These are phyloP conservation scores for Punica granatum DNA, from an alignment of 345 rosid species.

Conservation along the genomic window DNA sequence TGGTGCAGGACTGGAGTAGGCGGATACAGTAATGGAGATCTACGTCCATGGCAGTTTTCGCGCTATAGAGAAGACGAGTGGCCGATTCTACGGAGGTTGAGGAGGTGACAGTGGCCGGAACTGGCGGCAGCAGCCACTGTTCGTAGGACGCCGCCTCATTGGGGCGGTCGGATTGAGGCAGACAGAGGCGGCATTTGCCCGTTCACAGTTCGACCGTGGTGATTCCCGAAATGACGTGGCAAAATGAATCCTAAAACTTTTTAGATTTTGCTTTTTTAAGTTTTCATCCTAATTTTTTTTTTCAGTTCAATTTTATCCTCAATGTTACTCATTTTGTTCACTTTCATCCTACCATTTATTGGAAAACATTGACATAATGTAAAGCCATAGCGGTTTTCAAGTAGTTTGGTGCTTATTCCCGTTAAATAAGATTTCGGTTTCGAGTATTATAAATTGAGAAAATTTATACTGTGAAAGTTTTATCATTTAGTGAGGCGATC, in stretches of 20 bases:
- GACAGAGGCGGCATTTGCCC: neutral
- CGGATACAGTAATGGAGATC: neutral
- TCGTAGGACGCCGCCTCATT: neutral
- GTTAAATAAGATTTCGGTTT: too few relatives aligned
- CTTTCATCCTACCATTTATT: too few relatives aligned
- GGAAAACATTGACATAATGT: too few relatives aligned
- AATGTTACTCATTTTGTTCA: too few relatives aligned
- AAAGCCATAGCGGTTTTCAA: too few relatives aligned
- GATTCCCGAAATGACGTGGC: neutral
- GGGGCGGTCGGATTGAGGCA: neutral
- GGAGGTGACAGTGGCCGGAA: neutral
- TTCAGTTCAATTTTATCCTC: neutral
- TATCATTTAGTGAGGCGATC: too few relatives aligned
- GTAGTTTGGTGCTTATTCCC: too few relatives aligned
- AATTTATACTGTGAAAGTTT: too few relatives aligned
- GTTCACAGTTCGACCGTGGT: neutral
- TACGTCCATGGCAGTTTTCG: neutral
- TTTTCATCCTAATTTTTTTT: neutral
- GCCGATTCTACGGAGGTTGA: neutral
- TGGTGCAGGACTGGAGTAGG: constrained; percentile 3
- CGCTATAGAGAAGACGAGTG: neutral
- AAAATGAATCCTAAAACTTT: neutral
- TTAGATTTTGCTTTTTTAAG: neutral
- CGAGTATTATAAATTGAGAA: too few relatives aligned
- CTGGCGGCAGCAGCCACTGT: neutral